Percentiles rank a stretch among this genome's conserved stretches.
Evolutionary conservation across 768 basidiomycete species (phyloP).

Genomic region (Russula earlei): DNA sequence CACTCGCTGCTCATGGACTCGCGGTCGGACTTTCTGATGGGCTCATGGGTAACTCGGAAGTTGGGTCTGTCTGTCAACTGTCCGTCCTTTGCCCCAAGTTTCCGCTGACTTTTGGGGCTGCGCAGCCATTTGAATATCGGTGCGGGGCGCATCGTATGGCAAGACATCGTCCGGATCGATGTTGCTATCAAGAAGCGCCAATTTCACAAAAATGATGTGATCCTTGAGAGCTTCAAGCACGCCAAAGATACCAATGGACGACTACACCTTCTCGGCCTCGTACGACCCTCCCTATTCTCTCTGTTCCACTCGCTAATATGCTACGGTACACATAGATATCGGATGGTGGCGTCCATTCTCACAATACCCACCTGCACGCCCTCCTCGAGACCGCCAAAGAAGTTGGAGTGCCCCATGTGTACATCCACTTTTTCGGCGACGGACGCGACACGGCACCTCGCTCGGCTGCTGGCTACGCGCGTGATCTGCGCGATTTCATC

Average conservation of each 20-base stretch:
- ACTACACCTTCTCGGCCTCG: slow-evolving; percentile 82
- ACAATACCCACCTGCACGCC: slow-evolving; percentile 83
- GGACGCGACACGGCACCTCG: slow-evolving; percentile 90
- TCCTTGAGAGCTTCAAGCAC: slow-evolving; percentile 61
- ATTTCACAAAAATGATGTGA: slow-evolving; percentile 70
- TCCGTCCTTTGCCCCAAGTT: not conserved
- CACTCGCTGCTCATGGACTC: slow-evolving; percentile 77
- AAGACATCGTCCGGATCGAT: slow-evolving; percentile 94
- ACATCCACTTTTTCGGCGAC: slow-evolving; percentile 90
- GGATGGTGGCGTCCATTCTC: slow-evolving; percentile 96
- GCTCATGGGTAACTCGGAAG: slow-evolving; percentile 97
- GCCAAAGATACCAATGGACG: slow-evolving; percentile 80
- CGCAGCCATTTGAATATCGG: slow-evolving; percentile 90
- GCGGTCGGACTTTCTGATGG: slow-evolving; percentile 90
- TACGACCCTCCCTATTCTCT: slow-evolving; percentile 27
- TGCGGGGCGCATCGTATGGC: slow-evolving; percentile 93
- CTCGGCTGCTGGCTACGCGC: slow-evolving; percentile 67
- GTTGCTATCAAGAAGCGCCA: slow-evolving; percentile 81
- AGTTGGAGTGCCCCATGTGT: slow-evolving; percentile 72
- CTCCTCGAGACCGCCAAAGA: slow-evolving; percentile 88
- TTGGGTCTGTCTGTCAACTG: slow-evolving; percentile 53
- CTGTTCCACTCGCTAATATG: not conserved
- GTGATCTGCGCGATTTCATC: slow-evolving; percentile 70
- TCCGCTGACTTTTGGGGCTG: not conserved
- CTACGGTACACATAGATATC: slow-evolving; percentile 49